Conservation (phyloP, 2,329 filamentous ascomycete genomes). For the Aspergillus calidoustus region DNA sequence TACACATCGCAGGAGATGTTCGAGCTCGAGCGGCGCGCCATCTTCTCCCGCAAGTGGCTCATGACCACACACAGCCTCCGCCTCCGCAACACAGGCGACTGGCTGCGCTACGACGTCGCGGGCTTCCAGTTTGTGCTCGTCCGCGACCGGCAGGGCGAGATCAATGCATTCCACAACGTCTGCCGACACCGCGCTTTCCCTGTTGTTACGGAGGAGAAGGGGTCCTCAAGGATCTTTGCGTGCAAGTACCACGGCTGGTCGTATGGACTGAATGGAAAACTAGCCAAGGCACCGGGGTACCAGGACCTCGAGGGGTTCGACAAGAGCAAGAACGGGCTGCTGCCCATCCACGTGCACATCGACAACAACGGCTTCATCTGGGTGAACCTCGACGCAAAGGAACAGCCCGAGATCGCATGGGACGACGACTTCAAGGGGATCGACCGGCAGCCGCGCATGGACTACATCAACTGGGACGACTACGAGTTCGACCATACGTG, state of each 20-base stretch:
- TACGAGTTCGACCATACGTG: conserved; percentile 63
- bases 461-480: conserved; percentile 55
- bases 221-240: conserved; percentile 56
- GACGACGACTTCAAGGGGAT: conserved; percentile 56
- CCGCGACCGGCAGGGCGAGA: conserved; percentile 55
- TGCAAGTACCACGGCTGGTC: conserved; percentile 68
- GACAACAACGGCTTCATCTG: conserved; percentile 62
- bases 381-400: conserved; percentile 60
- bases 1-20: conserved; percentile 53
- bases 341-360: conserved; percentile 59
- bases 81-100: conserved; percentile 60
- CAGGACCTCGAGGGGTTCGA: conserved; percentile 61
- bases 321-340: conserved; percentile 58
- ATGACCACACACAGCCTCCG: conserved; percentile 49
- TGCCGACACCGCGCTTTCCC: conserved; percentile 65
- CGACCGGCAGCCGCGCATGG: conserved; percentile 53
- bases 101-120: conserved; percentile 59
- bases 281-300: conserved; percentile 63
- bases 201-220: conserved; percentile 55
- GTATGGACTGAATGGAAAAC: conserved; percentile 60
- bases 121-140: conserved; percentile 62
- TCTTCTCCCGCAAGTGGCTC: conserved; percentile 61
- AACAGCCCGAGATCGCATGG: conserved; percentile 55
- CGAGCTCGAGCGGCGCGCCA: conserved; percentile 60
- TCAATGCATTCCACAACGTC: conserved; percentile 65